Base-by-base conservation (phyloP, 768 basidiomycete species). In the Tricholoma terreum region DNA sequence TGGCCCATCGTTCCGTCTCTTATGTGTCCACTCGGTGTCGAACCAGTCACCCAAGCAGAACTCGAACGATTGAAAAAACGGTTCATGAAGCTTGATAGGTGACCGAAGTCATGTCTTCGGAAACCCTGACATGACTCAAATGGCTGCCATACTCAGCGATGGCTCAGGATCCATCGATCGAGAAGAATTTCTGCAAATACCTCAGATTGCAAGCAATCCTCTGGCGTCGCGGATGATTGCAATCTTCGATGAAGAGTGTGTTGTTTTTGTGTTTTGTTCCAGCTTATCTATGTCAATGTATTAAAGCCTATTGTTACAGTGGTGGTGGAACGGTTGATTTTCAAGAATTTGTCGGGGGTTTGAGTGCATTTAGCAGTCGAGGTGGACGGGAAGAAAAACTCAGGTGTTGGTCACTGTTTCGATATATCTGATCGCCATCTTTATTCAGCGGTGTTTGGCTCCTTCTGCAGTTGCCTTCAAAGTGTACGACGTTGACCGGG, bases 31-130 rank as follows among this genome's bases (percentile, higher is more conserved):
- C 42, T 51, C 55, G 33, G 38, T 54, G 58, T 14, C 52, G 21
- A 7, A 33, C 43, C 69, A 98, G 97, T 99, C 87, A 98, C 92
- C 17, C 90, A 89, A 50, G 83, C 86, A 49, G 97, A 99, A 75
- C 77, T 99, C 64, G 92, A 98, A 64, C 84, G 97, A 54, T 81
- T 98, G 65, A 97, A 97, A 84, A 98, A 98, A 72, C 88, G 97
- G 54, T 98, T 99, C 74, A 98, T 98, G 94, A 99, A 99, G 77
- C 88, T 99, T 64, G 97, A 99, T 73, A 91, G 89, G 92, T 88
- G 36, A 34, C 12, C 30, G 22, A 42, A 12, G n/a, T n/a, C 5
- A 34, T 52, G 49, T n/a, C 24, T 31, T 57, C 14, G 27, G 30
- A 45, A 40, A 12, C 30, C 27, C 42, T 36, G 21, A 40, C 24